These are phyloP conservation scores for Thinopyrum elongatum DNA, from an alignment of 176 grass and related monocot genomes.

Conservation along the genomic window DNA sequence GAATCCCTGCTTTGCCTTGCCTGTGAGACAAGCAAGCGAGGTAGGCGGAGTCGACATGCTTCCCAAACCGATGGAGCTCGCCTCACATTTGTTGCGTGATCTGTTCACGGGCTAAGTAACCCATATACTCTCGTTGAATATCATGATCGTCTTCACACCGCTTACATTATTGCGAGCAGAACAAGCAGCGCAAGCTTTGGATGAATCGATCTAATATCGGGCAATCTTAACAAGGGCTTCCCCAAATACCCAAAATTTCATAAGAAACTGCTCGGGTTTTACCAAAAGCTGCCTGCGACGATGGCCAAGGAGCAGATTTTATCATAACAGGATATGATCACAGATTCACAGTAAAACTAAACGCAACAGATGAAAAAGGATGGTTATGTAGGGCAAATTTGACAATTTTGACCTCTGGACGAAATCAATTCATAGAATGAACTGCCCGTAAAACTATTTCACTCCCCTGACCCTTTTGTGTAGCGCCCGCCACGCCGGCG, in stretches of 20 bases:
- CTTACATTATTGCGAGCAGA: background rate
- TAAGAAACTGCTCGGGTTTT: background rate
- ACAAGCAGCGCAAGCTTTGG: no score
- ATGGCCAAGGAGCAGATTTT: background rate
- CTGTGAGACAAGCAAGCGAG: constrained; percentile 33
- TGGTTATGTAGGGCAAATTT: no score
- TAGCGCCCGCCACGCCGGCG: no score
- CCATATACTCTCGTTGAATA: no score
- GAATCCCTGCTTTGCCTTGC: constrained; percentile 21
- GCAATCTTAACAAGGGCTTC: no score
- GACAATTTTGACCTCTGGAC: no score
- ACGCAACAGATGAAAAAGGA: no score
- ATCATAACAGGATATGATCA: background rate
- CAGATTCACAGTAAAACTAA: background rate
- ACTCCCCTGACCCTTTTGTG: no score
- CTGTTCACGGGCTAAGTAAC: background rate
- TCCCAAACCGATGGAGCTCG: background rate
- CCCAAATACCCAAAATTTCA: background rate
- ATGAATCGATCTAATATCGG: no score
- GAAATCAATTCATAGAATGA: no score
- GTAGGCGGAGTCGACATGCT: background rate
- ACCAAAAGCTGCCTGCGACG: background rate
- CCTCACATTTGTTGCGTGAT: background rate
- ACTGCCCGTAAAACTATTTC: no score
- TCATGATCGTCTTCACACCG: background rate